Conservation (phyloP, 495 filamentous ascomycete genomes). For the Penicillium flavigenum region DNA sequence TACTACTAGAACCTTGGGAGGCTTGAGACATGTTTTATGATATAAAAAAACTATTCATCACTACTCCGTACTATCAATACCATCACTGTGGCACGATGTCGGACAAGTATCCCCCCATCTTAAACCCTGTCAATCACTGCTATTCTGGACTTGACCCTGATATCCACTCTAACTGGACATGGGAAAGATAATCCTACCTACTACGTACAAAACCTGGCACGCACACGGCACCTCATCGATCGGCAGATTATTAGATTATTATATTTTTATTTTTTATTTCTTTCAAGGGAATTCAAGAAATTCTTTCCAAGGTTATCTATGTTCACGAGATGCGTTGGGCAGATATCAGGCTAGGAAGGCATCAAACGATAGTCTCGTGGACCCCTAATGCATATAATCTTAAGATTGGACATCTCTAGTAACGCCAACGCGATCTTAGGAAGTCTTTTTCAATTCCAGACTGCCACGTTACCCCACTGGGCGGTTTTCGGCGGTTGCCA, state of each 20-base stretch:
- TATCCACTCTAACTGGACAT: conserved; percentile 5
- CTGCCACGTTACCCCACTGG: conserved; percentile 15
- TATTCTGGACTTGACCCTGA: conserved; percentile 6
- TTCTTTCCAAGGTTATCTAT: background rate
- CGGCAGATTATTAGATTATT: background rate
- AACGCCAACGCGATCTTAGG: conserved; percentile 4
- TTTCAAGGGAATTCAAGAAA: background rate
- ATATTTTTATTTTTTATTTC: background rate
- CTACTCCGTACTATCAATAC: no score
- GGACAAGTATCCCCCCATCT: background rate
- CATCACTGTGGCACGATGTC: background rate
- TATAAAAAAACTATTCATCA: background rate
- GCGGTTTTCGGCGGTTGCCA: conserved; percentile 11
- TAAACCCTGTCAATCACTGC: conserved; percentile 25
- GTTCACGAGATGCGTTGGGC: conserved; percentile 8
- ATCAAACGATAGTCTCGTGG: background rate
- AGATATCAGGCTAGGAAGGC: background rate
- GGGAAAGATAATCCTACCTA: conserved; percentile 8
- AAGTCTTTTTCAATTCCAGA: background rate
- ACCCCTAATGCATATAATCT: conserved; percentile 4
- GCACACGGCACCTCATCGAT: conserved; percentile 5
- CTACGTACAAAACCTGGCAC: background rate
- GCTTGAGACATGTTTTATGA: conserved; percentile 11
- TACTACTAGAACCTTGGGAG: background rate
- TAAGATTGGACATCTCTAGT: conserved; percentile 3